Conservation (phyloP, 176 grass and related monocot species). For the Oryza longistaminata region DNA sequence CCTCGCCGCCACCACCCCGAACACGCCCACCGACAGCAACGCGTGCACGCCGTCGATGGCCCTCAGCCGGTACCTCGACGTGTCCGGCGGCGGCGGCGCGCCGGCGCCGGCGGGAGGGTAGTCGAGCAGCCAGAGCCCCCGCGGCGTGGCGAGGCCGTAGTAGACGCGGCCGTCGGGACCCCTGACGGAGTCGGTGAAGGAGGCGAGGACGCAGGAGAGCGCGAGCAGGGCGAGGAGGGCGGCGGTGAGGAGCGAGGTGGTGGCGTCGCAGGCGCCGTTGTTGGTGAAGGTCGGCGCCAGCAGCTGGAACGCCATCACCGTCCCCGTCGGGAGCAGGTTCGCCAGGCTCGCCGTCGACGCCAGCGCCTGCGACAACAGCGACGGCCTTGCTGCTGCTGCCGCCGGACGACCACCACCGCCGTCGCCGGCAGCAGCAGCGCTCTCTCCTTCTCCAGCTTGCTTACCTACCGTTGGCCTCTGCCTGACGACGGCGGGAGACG, state of each 20-base stretch:
- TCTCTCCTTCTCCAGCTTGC: background rate
- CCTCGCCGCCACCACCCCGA: slow-evolving; percentile 58
- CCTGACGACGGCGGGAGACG: slow-evolving; percentile 12
- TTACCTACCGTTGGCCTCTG: background rate
- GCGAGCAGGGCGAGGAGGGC: slow-evolving; percentile 54
- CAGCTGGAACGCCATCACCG: slow-evolving; percentile 82
- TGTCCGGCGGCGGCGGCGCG: background rate
- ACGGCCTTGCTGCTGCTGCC: background rate
- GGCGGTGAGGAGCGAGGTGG: slow-evolving; percentile 39
- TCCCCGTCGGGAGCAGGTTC: slow-evolving; percentile 83
- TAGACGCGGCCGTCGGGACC: slow-evolving; percentile 52
- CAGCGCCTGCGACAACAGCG: slow-evolving; percentile 55
- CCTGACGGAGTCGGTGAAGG: slow-evolving; percentile 67
- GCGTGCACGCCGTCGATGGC: slow-evolving; percentile 69
- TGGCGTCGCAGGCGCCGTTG: slow-evolving; percentile 75
- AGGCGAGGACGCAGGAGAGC: slow-evolving; percentile 58
- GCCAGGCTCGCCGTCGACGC: slow-evolving; percentile 61
- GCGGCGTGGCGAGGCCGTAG: slow-evolving; percentile 66
- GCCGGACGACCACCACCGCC: background rate
- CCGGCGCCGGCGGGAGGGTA: slow-evolving; percentile 22
- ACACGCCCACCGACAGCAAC: slow-evolving; percentile 66
- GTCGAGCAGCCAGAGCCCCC: slow-evolving; percentile 75
- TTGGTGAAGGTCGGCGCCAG: slow-evolving; percentile 75
- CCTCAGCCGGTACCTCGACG: slow-evolving; percentile 40
- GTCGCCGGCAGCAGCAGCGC: background rate